Evolutionary conservation across 768 basidiomycete species (phyloP).

Genomic region (Pholiota molesta): DNA sequence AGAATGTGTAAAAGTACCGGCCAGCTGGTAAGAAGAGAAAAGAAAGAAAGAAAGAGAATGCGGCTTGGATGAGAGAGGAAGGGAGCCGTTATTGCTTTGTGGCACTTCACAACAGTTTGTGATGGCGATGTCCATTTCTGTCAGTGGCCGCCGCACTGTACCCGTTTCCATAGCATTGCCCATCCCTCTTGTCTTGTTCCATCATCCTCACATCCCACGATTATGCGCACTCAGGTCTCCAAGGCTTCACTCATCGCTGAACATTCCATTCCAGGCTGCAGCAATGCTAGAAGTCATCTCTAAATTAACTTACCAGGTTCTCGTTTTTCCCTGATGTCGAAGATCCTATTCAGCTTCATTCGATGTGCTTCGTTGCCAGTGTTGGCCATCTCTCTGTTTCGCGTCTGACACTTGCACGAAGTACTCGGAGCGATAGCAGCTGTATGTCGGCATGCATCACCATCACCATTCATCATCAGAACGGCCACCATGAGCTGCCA

Average conservation of each 20-base stretch:
- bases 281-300: neutral
- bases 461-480: neutral
- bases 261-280: neutral
- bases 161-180: conserved; percentile 27
- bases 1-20: conserved; percentile 45
- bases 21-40: conserved; percentile 43
- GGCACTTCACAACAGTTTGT: conserved; percentile 18
- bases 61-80: conserved; percentile 10
- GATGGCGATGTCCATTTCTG: conserved; percentile 16
- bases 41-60: conserved; percentile 29
- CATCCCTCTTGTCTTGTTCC: conserved; percentile 4
- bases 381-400: neutral
- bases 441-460: neutral
- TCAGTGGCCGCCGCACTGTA: neutral
- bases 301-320: neutral
- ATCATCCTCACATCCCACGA: conserved; percentile 1
- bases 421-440: neutral
- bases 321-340: neutral
- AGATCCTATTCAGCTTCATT: too few species aligned
- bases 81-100: conserved; percentile 16
- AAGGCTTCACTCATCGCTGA: neutral
- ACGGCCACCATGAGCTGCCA: neutral
- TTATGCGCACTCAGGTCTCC: neutral
- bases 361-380: too few species aligned
- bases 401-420: neutral